Percentiles rank a stretch among this genome's conserved stretches.
Conservation (phyloP, 768 basidiomycete species). For the Cubamyces sp. region DNA sequence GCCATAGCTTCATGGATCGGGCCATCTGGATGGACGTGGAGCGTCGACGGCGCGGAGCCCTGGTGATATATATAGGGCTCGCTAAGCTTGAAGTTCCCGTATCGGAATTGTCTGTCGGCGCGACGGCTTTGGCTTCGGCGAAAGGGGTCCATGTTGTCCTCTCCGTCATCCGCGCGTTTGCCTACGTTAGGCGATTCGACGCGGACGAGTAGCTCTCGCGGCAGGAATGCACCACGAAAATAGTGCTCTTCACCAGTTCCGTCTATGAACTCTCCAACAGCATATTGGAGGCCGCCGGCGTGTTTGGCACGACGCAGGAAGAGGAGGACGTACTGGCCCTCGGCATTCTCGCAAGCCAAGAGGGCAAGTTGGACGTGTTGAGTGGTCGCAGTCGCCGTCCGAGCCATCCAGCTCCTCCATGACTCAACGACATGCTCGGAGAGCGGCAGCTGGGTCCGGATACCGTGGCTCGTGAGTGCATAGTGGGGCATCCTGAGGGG, state of each 20-base stretch:
- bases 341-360: conserved; percentile 1
- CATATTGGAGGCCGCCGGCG: not conserved
- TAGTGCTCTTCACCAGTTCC: not conserved
- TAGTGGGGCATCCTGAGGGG: not conserved
- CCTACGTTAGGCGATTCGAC: too few species aligned
- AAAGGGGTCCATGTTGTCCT: too few species aligned
- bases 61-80: conserved; percentile 4
- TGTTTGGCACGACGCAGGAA: not conserved
- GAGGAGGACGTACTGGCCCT: not conserved
- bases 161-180: too few species aligned
- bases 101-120: not conserved
- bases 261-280: conserved; percentile 1
- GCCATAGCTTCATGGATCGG: not conserved
- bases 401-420: conserved; percentile 1
- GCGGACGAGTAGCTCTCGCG: too few species aligned
- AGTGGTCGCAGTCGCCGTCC: not conserved
- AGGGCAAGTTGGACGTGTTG: not conserved
- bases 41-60: not conserved
- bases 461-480: conserved; percentile 1
- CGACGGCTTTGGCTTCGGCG: too few species aligned
- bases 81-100: not conserved
- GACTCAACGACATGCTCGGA: not conserved
- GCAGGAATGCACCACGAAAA: not conserved
- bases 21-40: not conserved
- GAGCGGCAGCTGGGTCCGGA: not conserved